A percentile compares a stretch with the other conserved stretches of the same genome.
Evolutionary conservation across 352 stramenopile species (phyloP).

Genomic region (Globisporangium okanoganense): DNA sequence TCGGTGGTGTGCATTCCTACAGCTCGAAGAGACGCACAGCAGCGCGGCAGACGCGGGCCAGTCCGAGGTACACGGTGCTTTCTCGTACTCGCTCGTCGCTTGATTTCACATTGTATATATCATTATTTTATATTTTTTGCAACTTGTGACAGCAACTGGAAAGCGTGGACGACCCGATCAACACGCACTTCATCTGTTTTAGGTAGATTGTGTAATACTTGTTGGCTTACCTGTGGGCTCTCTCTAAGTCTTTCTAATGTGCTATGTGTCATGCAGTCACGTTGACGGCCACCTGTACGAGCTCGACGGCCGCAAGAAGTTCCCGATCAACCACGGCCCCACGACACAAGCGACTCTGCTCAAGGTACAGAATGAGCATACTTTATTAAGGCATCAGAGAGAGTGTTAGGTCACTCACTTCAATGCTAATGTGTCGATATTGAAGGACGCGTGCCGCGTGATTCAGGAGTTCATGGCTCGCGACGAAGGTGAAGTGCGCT

Average conservation of each 20-base stretch:
- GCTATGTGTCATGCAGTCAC: conserved; percentile 31
- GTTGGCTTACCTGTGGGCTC: too few relatives aligned
- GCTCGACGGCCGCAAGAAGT: conserved; percentile 94
- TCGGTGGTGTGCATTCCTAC: too few relatives aligned
- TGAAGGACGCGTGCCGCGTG: conserved; percentile 83
- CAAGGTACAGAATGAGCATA: conserved; percentile 28
- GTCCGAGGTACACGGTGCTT: conserved; percentile 53
- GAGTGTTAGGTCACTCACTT: too few relatives aligned
- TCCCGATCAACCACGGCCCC: conserved; percentile 91
- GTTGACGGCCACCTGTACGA: conserved; percentile 94
- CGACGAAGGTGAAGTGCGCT: conserved; percentile 93
- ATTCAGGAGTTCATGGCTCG: conserved; percentile 94
- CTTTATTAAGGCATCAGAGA: too few relatives aligned
- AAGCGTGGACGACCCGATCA: conserved; percentile 89
- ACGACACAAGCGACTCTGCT: conserved; percentile 87
- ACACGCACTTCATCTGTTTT: conserved; percentile 97
- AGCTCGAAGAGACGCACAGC: conserved; percentile 92
- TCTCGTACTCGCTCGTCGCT: neutral
- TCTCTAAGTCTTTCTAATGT: too few relatives aligned
- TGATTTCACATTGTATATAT: neutral
- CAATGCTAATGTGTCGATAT: neutral
- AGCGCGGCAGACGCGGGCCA: conserved; percentile 87
- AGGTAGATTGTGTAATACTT: too few relatives aligned
- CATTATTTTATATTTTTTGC: neutral
- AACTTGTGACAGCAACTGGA: conserved; percentile 65